Percentiles rank a stretch among this genome's conserved stretches.
Evolutionary conservation across 1,139 yeast species (phyloP).

Genomic region (Kodamaea arcana): DNA sequence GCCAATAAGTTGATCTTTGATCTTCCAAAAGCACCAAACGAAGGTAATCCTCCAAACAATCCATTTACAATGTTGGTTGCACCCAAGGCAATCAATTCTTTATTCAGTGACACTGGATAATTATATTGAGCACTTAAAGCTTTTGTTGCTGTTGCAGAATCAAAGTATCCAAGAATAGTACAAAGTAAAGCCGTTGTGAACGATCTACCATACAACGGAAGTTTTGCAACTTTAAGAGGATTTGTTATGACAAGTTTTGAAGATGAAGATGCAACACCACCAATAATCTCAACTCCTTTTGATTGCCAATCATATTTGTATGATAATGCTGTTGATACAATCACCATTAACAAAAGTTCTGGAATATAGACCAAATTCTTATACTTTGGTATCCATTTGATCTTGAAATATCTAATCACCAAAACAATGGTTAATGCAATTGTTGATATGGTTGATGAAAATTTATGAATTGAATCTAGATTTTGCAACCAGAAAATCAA

Average conservation of each 20-base stretch:
- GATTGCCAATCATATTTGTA: slow-evolving; percentile 21
- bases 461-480: slow-evolving; percentile 16
- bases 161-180: slow-evolving; percentile 31
- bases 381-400: slow-evolving; percentile 15
- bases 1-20: slow-evolving; percentile 31
- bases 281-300: slow-evolving; percentile 29
- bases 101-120: slow-evolving; percentile 28
- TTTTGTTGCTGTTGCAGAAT: slow-evolving; percentile 32
- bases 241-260: slow-evolving; percentile 15
- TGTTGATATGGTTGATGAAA: slow-evolving; percentile 20
- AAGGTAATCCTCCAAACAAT: slow-evolving; percentile 31
- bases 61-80: slow-evolving; percentile 24
- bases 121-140: slow-evolving; percentile 30
- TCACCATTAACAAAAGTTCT: slow-evolving; percentile 30
- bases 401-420: slow-evolving; percentile 17
- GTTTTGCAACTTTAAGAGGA: slow-evolving; percentile 18
- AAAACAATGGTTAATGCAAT: slow-evolving; percentile 22
- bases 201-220: slow-evolving; percentile 20
- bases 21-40: slow-evolving; percentile 37
- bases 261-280: slow-evolving; percentile 16
- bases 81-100: slow-evolving; percentile 34
- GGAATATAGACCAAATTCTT: slow-evolving; percentile 27
- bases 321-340: slow-evolving; percentile 24
- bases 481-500: slow-evolving; percentile 13
- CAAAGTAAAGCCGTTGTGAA: slow-evolving; percentile 29